These are phyloP conservation scores for Taiwanofungus camphoratus DNA, from an alignment of 1,284 basidiomycete species.

Conservation along the genomic window DNA sequence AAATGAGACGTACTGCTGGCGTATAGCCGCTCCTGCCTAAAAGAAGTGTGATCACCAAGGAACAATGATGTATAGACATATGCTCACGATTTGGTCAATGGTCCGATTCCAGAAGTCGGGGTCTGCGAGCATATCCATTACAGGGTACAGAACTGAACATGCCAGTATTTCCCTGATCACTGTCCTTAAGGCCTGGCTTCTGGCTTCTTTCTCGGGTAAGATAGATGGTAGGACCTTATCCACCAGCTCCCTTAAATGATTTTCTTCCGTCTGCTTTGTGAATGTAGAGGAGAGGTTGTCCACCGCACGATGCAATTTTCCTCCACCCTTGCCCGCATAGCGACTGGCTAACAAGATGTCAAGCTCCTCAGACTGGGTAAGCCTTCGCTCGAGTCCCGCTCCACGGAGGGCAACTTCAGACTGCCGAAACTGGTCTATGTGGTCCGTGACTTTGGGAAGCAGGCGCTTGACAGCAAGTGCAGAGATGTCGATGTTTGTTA, in stretches of 20 bases:
- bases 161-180: constrained; percentile 81
- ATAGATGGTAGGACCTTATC: constrained; percentile 66
- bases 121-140: constrained; percentile 90
- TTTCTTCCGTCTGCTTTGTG: constrained; percentile 85
- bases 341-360: constrained; percentile 79
- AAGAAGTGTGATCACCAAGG: constrained; percentile 12
- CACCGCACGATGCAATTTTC: constrained; percentile 72
- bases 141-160: constrained; percentile 77
- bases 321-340: constrained; percentile 59
- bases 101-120: constrained; percentile 95
- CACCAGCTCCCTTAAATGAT: constrained; percentile 70
- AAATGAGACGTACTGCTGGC: constrained; percentile 67
- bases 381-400: constrained; percentile 65
- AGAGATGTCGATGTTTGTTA: constrained; percentile 65
- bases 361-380: constrained; percentile 83
- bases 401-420: constrained; percentile 83
- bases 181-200: constrained; percentile 66
- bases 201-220: constrained; percentile 71
- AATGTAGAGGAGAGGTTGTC: constrained; percentile 84
- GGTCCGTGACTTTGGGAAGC: constrained; percentile 81
- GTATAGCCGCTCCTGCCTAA: constrained; percentile 85
- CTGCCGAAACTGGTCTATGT: constrained; percentile 87
- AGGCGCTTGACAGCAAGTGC: constrained; percentile 78
- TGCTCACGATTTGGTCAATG: constrained; percentile 82
- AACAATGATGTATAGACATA: neutral